Conservation (phyloP, 2,329 filamentous ascomycete species). For the Balansia obtecta region DNA sequence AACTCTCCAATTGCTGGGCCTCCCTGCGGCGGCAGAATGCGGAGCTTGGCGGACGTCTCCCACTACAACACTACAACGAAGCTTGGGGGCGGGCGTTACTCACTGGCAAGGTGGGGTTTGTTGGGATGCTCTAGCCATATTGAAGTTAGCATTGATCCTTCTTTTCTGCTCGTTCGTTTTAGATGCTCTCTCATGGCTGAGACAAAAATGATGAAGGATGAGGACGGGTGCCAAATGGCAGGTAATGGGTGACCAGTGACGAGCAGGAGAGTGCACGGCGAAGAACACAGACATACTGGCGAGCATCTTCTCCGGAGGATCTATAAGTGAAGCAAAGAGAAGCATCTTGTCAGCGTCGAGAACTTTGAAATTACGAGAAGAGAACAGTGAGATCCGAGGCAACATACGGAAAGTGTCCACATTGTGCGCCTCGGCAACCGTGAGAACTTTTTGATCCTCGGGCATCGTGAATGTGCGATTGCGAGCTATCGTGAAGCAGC, state of each 20-base stretch:
- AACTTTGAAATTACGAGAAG: not conserved
- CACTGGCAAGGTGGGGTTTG: conserved; percentile 55
- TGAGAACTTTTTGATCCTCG: conserved; percentile 30
- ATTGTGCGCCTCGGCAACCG: conserved; percentile 63
- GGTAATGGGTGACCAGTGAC: not conserved
- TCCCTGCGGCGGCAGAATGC: not conserved
- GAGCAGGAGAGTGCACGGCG: conserved; percentile 2
- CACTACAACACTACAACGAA: not conserved
- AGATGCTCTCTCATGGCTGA: too few relatives aligned
- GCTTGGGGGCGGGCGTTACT: conserved; percentile 19
- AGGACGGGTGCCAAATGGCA: not conserved
- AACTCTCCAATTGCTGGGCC: not conserved
- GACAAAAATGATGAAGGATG: too few relatives aligned
- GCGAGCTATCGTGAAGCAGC: not conserved
- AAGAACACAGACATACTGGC: conserved; percentile 37
- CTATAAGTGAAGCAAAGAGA: conserved; percentile 22
- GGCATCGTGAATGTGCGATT: conserved; percentile 25
- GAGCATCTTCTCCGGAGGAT: conserved; percentile 55
- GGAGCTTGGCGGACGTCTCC: not conserved
- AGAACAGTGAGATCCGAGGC: not conserved
- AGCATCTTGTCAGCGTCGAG: not conserved
- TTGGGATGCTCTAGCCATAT: conserved; percentile 47
- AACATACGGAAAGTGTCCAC: conserved; percentile 60
- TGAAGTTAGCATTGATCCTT: conserved; percentile 9
- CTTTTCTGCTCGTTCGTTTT: not conserved